Conservation (phyloP, 1,139 yeast genomes). For the Pichia sp. region DNA sequence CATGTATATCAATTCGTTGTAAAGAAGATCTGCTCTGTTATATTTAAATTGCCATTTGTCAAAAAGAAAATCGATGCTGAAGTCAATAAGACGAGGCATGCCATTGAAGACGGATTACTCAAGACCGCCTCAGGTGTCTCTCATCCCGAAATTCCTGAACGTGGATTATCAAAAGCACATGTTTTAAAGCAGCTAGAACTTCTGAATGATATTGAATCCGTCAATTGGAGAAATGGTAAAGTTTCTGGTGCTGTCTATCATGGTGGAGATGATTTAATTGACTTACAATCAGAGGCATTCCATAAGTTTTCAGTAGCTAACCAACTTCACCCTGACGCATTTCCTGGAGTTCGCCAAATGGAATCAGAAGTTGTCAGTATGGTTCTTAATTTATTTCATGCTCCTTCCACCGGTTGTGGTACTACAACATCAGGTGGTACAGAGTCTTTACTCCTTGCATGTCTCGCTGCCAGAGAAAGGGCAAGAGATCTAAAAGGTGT, state of each 20-base stretch:
- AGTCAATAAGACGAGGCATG: conserved; percentile 38
- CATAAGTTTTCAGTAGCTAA: conserved; percentile 77
- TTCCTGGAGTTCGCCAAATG: conserved; percentile 95
- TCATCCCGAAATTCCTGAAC: conserved; percentile 46
- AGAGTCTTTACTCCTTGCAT: conserved; percentile 78
- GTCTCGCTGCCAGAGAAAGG: conserved; percentile 75
- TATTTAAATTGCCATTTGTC: conserved; percentile 49
- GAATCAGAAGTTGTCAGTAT: conserved; percentile 91
- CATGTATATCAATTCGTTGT: conserved; percentile 4
- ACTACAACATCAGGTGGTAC: conserved; percentile 97
- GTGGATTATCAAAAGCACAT: conserved; percentile 43
- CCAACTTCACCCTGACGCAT: conserved; percentile 94
- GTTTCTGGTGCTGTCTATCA: conserved; percentile 96
- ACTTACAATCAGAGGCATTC: conserved; percentile 71
- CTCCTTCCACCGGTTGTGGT: conserved; percentile 67
- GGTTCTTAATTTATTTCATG: conserved; percentile 76
- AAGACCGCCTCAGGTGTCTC: conserved; percentile 40
- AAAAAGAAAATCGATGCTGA: conserved; percentile 54
- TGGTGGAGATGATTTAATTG: conserved; percentile 72
- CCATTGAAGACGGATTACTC: conserved; percentile 50
- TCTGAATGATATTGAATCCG: conserved; percentile 25
- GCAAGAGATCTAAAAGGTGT: conserved; percentile 53
- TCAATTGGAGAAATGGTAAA: conserved; percentile 77
- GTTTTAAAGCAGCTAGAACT: conserved; percentile 44
- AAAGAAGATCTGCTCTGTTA: conserved; percentile 12